Evolutionary conservation across 139 green algal species (phyloP).

Genomic region (Chlorella sorokiniana): DNA sequence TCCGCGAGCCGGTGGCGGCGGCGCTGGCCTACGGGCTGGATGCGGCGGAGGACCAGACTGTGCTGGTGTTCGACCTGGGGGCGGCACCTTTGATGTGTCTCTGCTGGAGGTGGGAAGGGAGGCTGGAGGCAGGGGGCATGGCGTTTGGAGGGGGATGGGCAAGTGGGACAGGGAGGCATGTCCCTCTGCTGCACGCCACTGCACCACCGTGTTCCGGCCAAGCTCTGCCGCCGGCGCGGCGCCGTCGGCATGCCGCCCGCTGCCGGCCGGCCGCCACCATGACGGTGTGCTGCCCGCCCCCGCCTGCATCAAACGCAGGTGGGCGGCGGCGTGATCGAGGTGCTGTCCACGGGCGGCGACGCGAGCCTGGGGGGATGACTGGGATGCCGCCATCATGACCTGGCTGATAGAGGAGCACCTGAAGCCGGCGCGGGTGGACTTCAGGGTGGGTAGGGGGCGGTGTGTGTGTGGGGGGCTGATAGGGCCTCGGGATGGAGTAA

Average conservation of each 20-base stretch:
- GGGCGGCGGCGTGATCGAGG: constrained; percentile 83
- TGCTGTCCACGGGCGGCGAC: constrained; percentile 87
- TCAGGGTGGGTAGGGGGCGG: background rate
- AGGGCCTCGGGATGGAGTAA: background rate
- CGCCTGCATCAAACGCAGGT: constrained; percentile 21
- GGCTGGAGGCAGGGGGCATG: constrained; percentile 53
- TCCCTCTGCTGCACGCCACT: background rate
- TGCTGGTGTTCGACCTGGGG: constrained; percentile 92
- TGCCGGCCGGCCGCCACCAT: too few relatives aligned
- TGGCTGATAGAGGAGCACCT: constrained; percentile 72
- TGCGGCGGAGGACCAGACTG: constrained; percentile 74
- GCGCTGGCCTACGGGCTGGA: constrained; percentile 89
- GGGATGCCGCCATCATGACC: constrained; percentile 70
- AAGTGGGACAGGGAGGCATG: background rate
- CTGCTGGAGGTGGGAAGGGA: constrained; percentile 83
- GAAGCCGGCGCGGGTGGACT: constrained; percentile 37
- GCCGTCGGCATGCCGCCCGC: too few relatives aligned
- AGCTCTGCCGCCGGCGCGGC: too few relatives aligned
- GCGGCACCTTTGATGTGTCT: constrained; percentile 88
- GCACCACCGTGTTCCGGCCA: background rate
- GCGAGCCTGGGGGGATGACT: constrained; percentile 87
- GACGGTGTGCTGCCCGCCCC: too few relatives aligned
- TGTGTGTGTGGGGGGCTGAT: background rate
- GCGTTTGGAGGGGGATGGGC: background rate
- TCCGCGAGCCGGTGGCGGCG: constrained; percentile 85